phyloP scores from a whole-genome alignment of 2,329 filamentous ascomycete species.

The Lachnellula suecica region DNA sequence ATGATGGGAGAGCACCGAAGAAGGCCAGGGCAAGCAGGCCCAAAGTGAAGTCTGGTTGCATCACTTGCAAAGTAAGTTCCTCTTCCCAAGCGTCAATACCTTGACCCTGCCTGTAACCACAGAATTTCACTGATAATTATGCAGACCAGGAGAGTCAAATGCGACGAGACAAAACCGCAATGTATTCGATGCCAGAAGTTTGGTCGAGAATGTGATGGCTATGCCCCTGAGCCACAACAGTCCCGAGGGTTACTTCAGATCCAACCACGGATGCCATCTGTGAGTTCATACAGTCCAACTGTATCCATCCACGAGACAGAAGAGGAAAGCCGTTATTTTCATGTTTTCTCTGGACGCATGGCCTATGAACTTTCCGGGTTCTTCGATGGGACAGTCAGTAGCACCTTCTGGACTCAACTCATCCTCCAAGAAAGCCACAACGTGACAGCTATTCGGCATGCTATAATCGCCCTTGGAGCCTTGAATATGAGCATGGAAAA shows the following conservation, averaged over 20 bases:
- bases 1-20: conserved; percentile 19
- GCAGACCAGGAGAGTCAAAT: conserved; percentile 59
- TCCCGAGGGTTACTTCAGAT: conserved; percentile 17
- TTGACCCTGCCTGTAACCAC: neutral
- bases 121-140: conserved; percentile 11
- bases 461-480: conserved; percentile 65
- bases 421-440: conserved; percentile 63
- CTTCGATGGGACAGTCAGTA: conserved; percentile 48
- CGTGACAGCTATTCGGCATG: conserved; percentile 60
- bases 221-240: conserved; percentile 37
- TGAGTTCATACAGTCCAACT: conserved; percentile 20
- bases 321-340: conserved; percentile 59
- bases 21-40: conserved; percentile 28
- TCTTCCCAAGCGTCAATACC: neutral
- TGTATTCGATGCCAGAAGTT: conserved; percentile 61
- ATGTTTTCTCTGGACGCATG: conserved; percentile 58
- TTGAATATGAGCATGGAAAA: conserved; percentile 62
- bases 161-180: conserved; percentile 62
- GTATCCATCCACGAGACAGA: conserved; percentile 48
- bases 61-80: conserved; percentile 63
- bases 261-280: conserved; percentile 31
- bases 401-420: conserved; percentile 59
- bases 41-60: conserved; percentile 67
- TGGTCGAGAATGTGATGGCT: conserved; percentile 59
- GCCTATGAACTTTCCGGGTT: conserved; percentile 64